Conservation (phyloP, 2,329 filamentous ascomycete species). For the Stemphylium lycopersici region DNA sequence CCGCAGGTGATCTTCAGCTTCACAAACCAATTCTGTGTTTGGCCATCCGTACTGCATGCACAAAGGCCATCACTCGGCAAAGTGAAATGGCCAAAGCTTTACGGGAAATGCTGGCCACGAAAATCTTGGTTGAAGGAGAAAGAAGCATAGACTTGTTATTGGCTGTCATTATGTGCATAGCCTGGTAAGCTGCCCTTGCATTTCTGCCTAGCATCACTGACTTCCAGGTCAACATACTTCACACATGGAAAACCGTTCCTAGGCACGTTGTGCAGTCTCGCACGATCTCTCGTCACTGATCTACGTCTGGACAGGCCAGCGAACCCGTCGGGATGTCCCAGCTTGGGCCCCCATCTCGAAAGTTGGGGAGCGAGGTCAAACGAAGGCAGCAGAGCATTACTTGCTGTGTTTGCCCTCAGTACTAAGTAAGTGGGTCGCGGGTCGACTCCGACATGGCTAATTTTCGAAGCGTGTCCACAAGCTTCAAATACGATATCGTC, state of each 20-base stretch:
- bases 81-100: conserved; percentile 21
- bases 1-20: conserved; percentile 10
- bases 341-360: conserved; percentile 4
- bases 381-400: conserved; percentile 58
- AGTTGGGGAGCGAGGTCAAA: conserved; percentile 42
- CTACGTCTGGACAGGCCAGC: conserved; percentile 26
- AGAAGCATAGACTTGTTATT: conserved; percentile 31
- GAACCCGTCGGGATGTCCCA: conserved; percentile 13
- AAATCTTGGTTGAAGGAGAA: conserved; percentile 30
- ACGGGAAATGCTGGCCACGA: conserved; percentile 22
- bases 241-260: conserved; percentile 25
- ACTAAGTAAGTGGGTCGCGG: conserved; percentile 39
- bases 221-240: conserved; percentile 24
- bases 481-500: conserved; percentile 53
- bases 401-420: conserved; percentile 57
- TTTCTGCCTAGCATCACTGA: background rate
- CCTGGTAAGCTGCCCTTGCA: conserved; percentile 19
- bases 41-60: conserved; percentile 29
- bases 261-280: conserved; percentile 20
- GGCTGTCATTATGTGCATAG: conserved; percentile 25
- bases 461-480: conserved; percentile 25
- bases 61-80: conserved; percentile 20
- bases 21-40: conserved; percentile 17
- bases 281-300: conserved; percentile 26
- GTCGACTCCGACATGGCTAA: background rate